A percentile compares a stretch with the other conserved stretches of the same genome.
Conservation (phyloP, 1,284 basidiomycete genomes). For the Melampsora larici-populina region DNA sequence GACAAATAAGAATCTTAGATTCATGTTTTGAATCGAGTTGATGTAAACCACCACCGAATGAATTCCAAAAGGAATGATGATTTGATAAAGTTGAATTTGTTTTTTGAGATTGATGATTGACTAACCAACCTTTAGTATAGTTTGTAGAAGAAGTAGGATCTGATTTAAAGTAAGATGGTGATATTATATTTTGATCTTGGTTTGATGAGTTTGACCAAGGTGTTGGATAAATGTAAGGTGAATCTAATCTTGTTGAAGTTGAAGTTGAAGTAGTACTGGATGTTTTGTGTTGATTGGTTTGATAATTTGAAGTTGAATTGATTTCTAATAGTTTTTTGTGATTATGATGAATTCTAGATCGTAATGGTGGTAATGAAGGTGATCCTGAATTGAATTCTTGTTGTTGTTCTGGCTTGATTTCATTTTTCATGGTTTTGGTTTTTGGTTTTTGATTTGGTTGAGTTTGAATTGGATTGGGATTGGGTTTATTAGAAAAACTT, state of each 20-base stretch:
- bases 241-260: neutral
- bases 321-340: too few relatives aligned
- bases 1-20: neutral
- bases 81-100: neutral
- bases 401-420: too few relatives aligned
- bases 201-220: neutral
- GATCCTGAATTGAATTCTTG: too few relatives aligned
- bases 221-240: neutral
- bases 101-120: neutral
- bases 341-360: too few relatives aligned
- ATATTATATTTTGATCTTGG: neutral
- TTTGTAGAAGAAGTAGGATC: neutral
- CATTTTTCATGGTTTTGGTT: too few relatives aligned
- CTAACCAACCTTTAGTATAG: neutral
- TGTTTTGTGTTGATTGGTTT: too few relatives aligned
- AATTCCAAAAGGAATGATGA: neutral
- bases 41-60: constrained; percentile 23
- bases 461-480: too few relatives aligned
- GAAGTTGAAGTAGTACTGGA: too few relatives aligned
- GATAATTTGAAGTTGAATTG: too few relatives aligned
- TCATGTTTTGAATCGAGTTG: neutral
- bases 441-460: too few relatives aligned
- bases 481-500: too few relatives aligned
- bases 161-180: neutral
- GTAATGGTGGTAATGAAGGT: too few relatives aligned